Conservation (phyloP, 106 monocot genomes). For the Dactylorhiza incarnata region DNA sequence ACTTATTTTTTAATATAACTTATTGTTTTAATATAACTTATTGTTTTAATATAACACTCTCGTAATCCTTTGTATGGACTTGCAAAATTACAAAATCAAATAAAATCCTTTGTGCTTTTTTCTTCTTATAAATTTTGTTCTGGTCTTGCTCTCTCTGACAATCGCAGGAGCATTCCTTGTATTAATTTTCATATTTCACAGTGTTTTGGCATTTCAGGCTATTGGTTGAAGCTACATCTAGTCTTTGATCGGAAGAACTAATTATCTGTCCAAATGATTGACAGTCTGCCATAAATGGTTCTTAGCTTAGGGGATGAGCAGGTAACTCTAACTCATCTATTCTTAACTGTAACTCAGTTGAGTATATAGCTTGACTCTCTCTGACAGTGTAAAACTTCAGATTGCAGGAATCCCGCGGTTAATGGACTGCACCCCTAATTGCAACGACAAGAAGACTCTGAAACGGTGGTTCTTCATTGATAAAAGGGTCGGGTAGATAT, state of each 20-base stretch:
- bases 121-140: too few relatives aligned
- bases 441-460: conserved; percentile 79
- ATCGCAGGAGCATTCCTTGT: not conserved
- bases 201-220: not conserved
- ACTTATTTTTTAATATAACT: too few relatives aligned
- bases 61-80: too few relatives aligned
- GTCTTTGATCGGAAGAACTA: not conserved
- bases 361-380: not conserved
- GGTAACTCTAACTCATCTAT: conserved; percentile 3
- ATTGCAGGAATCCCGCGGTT: conserved; percentile 36
- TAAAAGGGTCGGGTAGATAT: conserved; percentile 65
- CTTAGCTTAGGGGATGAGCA: conserved; percentile 19
- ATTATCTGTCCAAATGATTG: conserved; percentile 11
- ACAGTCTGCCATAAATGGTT: conserved; percentile 19
- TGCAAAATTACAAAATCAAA: too few relatives aligned
- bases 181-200: not conserved
- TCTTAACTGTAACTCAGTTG: not conserved
- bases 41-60: not conserved
- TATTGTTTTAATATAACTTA: not conserved
- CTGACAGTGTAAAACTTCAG: conserved; percentile 18
- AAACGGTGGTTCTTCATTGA: conserved; percentile 99
- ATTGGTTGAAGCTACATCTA: not conserved
- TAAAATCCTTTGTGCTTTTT: too few relatives aligned
- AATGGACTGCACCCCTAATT: conserved; percentile 59
- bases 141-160: too few relatives aligned